Evolutionary conservation across 2,329 filamentous ascomycete species (phyloP).

Genomic region (Anthostomella pinea): DNA sequence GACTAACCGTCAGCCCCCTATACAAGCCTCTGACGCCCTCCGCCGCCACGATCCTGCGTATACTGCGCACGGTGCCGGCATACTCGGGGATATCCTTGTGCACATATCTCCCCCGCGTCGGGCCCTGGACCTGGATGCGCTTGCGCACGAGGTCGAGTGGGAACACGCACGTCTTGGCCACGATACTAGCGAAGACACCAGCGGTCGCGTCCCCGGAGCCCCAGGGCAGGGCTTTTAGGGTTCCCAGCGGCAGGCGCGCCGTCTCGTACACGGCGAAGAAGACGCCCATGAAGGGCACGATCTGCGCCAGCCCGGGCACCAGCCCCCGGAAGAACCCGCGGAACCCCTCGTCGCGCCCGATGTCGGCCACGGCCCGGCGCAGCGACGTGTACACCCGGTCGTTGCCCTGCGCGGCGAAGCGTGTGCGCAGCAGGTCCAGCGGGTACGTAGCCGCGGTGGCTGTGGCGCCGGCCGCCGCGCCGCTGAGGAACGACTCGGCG

Average conservation of each 20-base stretch:
- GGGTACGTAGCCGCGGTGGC: constrained; percentile 88
- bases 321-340: constrained; percentile 86
- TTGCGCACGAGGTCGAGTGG: constrained; percentile 92
- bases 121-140: constrained; percentile 91
- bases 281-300: constrained; percentile 93
- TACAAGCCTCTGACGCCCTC: constrained; percentile 84
- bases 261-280: constrained; percentile 91
- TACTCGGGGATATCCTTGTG: constrained; percentile 89
- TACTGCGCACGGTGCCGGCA: constrained; percentile 61
- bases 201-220: constrained; percentile 81
- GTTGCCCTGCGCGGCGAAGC: constrained; percentile 92
- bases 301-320: constrained; percentile 77
- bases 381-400: constrained; percentile 76
- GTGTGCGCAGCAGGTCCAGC: constrained; percentile 85
- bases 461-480: constrained; percentile 76
- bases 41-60: constrained; percentile 63
- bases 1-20: constrained; percentile 79
- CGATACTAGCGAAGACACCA: constrained; percentile 73
- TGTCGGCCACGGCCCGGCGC: constrained; percentile 65
- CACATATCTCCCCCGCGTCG: constrained; percentile 73
- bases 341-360: constrained; percentile 70
- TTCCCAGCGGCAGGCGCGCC: constrained; percentile 58
- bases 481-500: constrained; percentile 78
- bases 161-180: constrained; percentile 88
- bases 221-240: constrained; percentile 59